phyloP scores from a whole-genome alignment of 768 basidiomycete species.

The Agrocybe chaxingu region DNA sequence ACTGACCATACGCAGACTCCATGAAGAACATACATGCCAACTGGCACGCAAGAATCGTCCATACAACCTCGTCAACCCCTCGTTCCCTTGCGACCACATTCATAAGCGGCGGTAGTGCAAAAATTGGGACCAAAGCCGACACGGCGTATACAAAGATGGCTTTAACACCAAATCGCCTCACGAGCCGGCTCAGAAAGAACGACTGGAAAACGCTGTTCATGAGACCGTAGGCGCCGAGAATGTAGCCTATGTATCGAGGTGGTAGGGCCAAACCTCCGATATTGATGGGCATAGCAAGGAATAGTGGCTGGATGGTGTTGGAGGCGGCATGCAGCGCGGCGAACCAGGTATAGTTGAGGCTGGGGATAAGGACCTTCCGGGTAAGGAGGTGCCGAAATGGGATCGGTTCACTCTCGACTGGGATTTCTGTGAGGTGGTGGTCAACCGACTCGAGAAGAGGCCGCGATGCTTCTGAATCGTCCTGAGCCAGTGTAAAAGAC shows the following conservation, averaged over 20 bases:
- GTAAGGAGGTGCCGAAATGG: constrained; percentile 43
- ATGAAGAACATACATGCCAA: constrained; percentile 25
- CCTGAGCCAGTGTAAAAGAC: not conserved
- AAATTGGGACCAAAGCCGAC: constrained; percentile 37
- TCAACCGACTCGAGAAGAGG: constrained; percentile 7
- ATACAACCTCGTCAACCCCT: constrained; percentile 22
- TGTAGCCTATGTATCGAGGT: constrained; percentile 50
- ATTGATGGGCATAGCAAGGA: constrained; percentile 51
- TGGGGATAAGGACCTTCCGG: constrained; percentile 47
- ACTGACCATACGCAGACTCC: constrained; percentile 31
- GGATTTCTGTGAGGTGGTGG: not conserved
- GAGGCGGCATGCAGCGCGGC: constrained; percentile 36
- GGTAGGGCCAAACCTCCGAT: constrained; percentile 58
- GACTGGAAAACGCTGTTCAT: constrained; percentile 52
- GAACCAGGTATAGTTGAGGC: constrained; percentile 53
- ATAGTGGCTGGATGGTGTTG: constrained; percentile 43
- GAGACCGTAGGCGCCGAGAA: constrained; percentile 50
- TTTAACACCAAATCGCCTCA: constrained; percentile 54
- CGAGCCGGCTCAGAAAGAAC: constrained; percentile 48
- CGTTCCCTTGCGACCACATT: constrained; percentile 36
- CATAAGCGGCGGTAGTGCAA: constrained; percentile 47
- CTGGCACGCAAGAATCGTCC: constrained; percentile 24
- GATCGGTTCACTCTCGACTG: constrained; percentile 27
- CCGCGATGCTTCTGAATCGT: not conserved
- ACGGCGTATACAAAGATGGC: constrained; percentile 44